Base-by-base conservation (phyloP, 2,329 filamentous ascomycete species). In the Epicoccum nigrum region DNA sequence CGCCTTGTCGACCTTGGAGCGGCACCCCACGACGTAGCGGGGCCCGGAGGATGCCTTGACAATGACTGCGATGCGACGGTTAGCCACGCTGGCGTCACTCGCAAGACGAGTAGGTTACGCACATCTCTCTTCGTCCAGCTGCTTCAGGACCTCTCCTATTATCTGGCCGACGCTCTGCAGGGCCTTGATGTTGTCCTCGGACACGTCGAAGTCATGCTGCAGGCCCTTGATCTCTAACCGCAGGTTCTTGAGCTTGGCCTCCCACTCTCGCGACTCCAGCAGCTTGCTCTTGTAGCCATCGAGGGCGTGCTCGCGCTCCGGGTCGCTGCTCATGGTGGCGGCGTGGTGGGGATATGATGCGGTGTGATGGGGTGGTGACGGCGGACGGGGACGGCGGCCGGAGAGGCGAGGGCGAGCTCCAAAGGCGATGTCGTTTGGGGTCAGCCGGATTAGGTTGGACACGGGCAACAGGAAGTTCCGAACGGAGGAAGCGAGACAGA, bases 171-270 rank as follows among this genome's bases (percentile, higher is more conserved):
- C 94, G 75, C 94, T 97, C 81, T 99, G 94, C 70, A 99, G 81
- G 62, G 94, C 94, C 82, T 99, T 99, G 82, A 99, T 97, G 79
- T 97, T 97, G 63, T 99, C 95, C 74, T 99, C 94, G 45, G 94
- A 97, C 63, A 93, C 86, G 74, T 99, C 93, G 70, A 92, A 99
- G 68, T 97, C 92, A 71, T 89, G 92, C 74, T 96, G 91, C 47
- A 97, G 78, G 54, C 89, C 91, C 80, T 97, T 99, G 76, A 99
- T 97, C 65, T 97, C 94, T 77, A 96, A 81, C 58, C 94, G 90
- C 67, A 99, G 80, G 45, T 88, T 85, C 81, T 97, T 99, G 56
- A 99, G 85, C 83, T 97, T 99, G 44, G 93, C 88, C 77, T 99
- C 95, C 92, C 92, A 97, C 83, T 99, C 94, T 77, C 95, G 86